These are phyloP conservation scores for Ogataea minuta DNA, from an alignment of 805 yeast genomes.

Conservation along the genomic window DNA sequence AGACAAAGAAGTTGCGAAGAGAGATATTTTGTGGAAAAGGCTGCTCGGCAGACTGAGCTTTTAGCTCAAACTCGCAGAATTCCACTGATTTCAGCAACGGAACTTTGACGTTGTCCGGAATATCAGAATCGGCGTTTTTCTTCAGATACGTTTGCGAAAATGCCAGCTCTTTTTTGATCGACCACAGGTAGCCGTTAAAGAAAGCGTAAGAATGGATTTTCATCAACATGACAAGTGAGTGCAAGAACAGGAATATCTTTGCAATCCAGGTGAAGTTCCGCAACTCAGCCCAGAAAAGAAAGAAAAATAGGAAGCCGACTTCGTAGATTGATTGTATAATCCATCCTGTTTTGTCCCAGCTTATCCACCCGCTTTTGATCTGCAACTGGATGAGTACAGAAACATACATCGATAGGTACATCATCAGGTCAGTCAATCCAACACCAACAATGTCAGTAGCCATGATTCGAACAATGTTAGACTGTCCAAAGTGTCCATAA, in stretches of 20 bases:
- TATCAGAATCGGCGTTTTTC: conserved; percentile 35
- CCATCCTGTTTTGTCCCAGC: conserved; percentile 71
- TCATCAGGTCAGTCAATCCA: conserved; percentile 67
- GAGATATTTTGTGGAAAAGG: conserved; percentile 75
- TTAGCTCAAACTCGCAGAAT: conserved; percentile 73
- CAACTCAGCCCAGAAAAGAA: conserved; percentile 54
- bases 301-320: conserved; percentile 48
- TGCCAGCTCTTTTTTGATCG: conserved; percentile 50
- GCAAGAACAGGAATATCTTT: conserved; percentile 78
- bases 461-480: conserved; percentile 58
- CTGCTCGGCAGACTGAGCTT: conserved; percentile 46
- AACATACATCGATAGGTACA: conserved; percentile 70
- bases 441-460: conserved; percentile 60
- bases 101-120: conserved; percentile 32
- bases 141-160: conserved; percentile 46
- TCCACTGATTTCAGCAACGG: conserved; percentile 49
- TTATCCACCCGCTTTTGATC: conserved; percentile 43
- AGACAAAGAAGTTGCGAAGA: conserved; percentile 64
- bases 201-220: conserved; percentile 92
- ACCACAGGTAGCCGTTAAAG: conserved; percentile 88
- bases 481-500: conserved; percentile 44
- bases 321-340: conserved; percentile 56
- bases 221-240: conserved; percentile 85
- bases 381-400: conserved; percentile 57
- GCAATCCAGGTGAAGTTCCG: conserved; percentile 84